Evolutionary conservation across 257 asterid genomes (phyloP).

Genomic region (Echites panduratus): DNA sequence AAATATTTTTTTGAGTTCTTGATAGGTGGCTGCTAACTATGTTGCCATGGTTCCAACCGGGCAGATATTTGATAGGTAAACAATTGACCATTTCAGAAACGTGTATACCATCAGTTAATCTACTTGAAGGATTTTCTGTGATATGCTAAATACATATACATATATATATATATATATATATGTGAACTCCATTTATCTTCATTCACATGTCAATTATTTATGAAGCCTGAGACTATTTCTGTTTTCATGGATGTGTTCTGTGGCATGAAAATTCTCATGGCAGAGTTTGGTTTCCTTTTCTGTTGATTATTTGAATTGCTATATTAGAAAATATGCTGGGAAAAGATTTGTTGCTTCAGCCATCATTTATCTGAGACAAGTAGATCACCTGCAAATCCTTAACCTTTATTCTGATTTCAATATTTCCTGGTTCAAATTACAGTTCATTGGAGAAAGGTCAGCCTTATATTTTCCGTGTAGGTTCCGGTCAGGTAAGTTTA

Average conservation of each 20-base stretch:
- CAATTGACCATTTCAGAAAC: not conserved
- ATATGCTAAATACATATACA: not conserved
- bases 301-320: not conserved
- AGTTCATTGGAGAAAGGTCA: slow-evolving; percentile 94
- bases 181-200: not conserved
- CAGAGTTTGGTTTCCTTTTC: not conserved
- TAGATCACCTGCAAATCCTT: not conserved
- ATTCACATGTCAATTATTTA: not conserved
- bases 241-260: not conserved
- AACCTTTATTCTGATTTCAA: slow-evolving; percentile 1
- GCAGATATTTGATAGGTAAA: slow-evolving; percentile 92
- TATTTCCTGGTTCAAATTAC: slow-evolving; percentile 19
- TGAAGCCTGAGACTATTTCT: not conserved
- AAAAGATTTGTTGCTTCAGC: not conserved
- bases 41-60: slow-evolving; percentile 99
- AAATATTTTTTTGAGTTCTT: not conserved
- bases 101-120: not conserved
- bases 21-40: slow-evolving; percentile 91
- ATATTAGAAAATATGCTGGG: not conserved
- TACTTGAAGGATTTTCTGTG: not conserved
- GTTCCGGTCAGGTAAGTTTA: slow-evolving; percentile 77
- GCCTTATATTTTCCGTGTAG: slow-evolving; percentile 79
- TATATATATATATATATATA: not conserved
- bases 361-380: not conserved
- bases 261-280: not conserved